Percentiles rank a stretch among this genome's conserved stretches.
Evolutionary conservation across 164 flowering plant species (phyloP).

Genomic region (Nymphaea colorata): DNA sequence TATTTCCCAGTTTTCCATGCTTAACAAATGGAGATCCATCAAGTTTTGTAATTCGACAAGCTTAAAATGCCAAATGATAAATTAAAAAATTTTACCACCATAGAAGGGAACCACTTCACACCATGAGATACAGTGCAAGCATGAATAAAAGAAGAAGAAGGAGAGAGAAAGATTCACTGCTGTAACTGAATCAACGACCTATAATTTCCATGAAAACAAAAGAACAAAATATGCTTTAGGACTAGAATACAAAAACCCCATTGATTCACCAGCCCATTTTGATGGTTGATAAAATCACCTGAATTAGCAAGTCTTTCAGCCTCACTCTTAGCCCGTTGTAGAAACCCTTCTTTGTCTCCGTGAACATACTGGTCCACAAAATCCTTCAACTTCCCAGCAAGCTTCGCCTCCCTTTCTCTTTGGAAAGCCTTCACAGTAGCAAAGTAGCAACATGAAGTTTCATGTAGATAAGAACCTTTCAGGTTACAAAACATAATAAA

Average conservation of each 20-base stretch:
- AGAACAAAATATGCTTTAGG: background rate
- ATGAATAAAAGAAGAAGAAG: background rate
- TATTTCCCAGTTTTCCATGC: no score
- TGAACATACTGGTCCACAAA: slow-evolving; percentile 63
- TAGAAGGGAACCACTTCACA: no score
- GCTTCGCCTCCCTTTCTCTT: slow-evolving; percentile 84
- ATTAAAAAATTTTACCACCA: no score
- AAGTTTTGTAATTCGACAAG: no score
- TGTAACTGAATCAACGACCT: background rate
- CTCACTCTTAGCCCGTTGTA: slow-evolving; percentile 56
- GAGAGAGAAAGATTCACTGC: background rate
- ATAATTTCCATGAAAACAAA: no score
- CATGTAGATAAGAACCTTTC: no score
- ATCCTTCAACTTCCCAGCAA: slow-evolving; percentile 45
- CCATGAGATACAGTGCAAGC: no score
- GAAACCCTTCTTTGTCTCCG: slow-evolving; percentile 64
- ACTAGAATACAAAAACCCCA: background rate
- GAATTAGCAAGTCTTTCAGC: slow-evolving; percentile 62
- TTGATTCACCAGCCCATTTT: background rate
- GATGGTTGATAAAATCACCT: slow-evolving; percentile 21
- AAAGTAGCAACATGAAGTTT: background rate
- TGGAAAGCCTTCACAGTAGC: slow-evolving; percentile 54
- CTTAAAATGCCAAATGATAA: no score
- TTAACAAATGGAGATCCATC: no score
- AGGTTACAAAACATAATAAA: slow-evolving; percentile 1